These are phyloP conservation scores for Suhomyces vadensis DNA, from an alignment of 805 yeast species.

Conservation along the genomic window DNA sequence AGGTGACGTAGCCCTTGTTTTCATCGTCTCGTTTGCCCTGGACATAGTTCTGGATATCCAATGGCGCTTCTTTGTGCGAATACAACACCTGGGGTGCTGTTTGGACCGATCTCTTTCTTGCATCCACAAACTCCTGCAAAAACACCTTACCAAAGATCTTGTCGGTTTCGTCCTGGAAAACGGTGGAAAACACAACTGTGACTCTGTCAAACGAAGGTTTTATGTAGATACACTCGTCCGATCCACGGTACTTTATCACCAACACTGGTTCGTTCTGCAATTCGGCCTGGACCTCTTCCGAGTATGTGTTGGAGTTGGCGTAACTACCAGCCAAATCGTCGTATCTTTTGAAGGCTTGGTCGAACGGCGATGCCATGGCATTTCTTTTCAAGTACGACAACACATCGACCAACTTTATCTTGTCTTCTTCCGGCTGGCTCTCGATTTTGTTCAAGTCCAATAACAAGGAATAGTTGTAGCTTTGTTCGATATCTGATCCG, in stretches of 20 bases:
- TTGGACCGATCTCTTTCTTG: constrained; percentile 92
- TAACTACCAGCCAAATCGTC: constrained; percentile 58
- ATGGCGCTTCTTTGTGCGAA: constrained; percentile 88
- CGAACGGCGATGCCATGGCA: constrained; percentile 90
- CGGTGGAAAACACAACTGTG: constrained; percentile 91
- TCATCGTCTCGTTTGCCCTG: constrained; percentile 46
- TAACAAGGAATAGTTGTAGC: constrained; percentile 77
- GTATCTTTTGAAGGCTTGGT: constrained; percentile 78
- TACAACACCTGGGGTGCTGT: constrained; percentile 97
- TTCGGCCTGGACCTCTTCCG: constrained; percentile 46
- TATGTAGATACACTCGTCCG: constrained; percentile 82
- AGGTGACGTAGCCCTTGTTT: constrained; percentile 56
- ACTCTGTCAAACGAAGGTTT: constrained; percentile 94
- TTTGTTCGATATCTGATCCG: constrained; percentile 57
- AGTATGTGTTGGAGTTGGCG: constrained; percentile 44
- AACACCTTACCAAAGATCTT: constrained; percentile 86
- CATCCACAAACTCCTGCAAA: constrained; percentile 92
- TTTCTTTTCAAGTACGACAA: constrained; percentile 80
- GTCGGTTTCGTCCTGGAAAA: constrained; percentile 96
- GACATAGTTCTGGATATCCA: constrained; percentile 55
- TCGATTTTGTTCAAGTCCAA: constrained; percentile 53
- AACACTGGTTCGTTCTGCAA: constrained; percentile 57
- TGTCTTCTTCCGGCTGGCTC: constrained; percentile 46
- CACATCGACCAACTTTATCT: constrained; percentile 55
- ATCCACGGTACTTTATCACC: constrained; percentile 80